These are phyloP conservation scores for Colletotrichum destructivum DNA, from an alignment of 2,329 filamentous ascomycete species.

Conservation along the genomic window DNA sequence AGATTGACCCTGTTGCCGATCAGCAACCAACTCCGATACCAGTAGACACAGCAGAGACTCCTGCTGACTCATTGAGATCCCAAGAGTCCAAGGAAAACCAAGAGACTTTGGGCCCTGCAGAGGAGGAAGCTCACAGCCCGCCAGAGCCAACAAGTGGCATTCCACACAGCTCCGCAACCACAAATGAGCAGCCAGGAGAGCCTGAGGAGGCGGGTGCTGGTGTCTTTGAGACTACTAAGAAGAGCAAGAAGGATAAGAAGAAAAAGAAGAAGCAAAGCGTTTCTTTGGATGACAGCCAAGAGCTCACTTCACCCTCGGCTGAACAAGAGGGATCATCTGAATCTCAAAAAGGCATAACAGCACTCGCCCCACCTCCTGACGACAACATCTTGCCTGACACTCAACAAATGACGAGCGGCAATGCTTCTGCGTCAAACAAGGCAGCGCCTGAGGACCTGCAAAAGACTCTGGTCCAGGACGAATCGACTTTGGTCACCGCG, in stretches of 20 bases:
- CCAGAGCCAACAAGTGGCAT: slow-evolving; percentile 3
- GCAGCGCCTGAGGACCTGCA: not conserved
- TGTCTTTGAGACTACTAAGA: slow-evolving; percentile 31
- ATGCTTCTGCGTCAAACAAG: not conserved
- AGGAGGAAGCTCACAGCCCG: slow-evolving; percentile 14
- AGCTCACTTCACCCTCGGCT: not conserved
- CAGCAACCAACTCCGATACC: not conserved
- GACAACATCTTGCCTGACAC: not conserved
- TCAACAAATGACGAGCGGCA: not conserved
- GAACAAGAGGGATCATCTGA: not conserved
- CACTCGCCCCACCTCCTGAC: slow-evolving; percentile 15
- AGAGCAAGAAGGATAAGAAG: slow-evolving; percentile 51
- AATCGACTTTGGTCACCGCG: not conserved
- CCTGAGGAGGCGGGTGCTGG: slow-evolving; percentile 8
- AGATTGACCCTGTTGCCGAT: not conserved
- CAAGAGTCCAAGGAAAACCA: slow-evolving; percentile 45
- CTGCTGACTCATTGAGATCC: not conserved
- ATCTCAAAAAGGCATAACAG: not conserved
- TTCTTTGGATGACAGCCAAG: slow-evolving; percentile 26
- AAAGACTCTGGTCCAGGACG: not conserved
- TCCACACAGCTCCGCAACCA: not conserved
- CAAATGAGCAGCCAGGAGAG: slow-evolving; percentile 4
- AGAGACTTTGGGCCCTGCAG: slow-evolving; percentile 43
- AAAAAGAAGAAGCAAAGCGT: slow-evolving; percentile 49
- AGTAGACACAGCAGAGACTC: not conserved